Percentiles rank a stretch among this genome's conserved stretches.
These are phyloP conservation scores for Scalesia atractyloides DNA, from an alignment of 129 eudicot species.

Conservation along the genomic window DNA sequence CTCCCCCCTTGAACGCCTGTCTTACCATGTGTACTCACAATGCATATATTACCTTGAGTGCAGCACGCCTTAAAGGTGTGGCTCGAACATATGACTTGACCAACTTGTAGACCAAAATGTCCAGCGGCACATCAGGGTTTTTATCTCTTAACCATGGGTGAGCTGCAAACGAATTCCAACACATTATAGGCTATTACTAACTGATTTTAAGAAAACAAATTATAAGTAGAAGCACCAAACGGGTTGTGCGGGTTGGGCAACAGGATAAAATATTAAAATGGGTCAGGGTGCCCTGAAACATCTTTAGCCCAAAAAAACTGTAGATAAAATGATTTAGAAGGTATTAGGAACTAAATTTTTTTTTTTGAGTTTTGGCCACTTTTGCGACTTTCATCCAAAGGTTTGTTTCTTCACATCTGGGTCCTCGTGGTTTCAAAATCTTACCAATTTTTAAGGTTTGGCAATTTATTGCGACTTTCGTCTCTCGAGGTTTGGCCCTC, in stretches of 20 bases:
- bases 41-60: conserved; percentile 60
- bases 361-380: too few relatives aligned
- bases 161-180: conserved; percentile 47
- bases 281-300: neutral
- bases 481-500: too few relatives aligned
- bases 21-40: neutral
- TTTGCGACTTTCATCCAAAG: too few relatives aligned
- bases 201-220: neutral
- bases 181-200: neutral
- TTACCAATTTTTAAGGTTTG: too few relatives aligned
- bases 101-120: conserved; percentile 64
- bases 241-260: neutral
- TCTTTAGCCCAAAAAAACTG: neutral
- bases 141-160: conserved; percentile 89
- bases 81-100: conserved; percentile 83
- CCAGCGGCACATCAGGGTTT: conserved; percentile 63
- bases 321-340: neutral
- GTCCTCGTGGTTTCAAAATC: too few relatives aligned
- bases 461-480: too few relatives aligned
- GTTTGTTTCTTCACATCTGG: too few relatives aligned
- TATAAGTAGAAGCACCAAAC: neutral
- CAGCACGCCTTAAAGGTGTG: conserved; percentile 83
- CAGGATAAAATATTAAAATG: neutral
- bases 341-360: neutral
- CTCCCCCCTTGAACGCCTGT: neutral